phyloP scores from a whole-genome alignment of 2,329 filamentous ascomycete genomes.

The Penicillium sp. region DNA sequence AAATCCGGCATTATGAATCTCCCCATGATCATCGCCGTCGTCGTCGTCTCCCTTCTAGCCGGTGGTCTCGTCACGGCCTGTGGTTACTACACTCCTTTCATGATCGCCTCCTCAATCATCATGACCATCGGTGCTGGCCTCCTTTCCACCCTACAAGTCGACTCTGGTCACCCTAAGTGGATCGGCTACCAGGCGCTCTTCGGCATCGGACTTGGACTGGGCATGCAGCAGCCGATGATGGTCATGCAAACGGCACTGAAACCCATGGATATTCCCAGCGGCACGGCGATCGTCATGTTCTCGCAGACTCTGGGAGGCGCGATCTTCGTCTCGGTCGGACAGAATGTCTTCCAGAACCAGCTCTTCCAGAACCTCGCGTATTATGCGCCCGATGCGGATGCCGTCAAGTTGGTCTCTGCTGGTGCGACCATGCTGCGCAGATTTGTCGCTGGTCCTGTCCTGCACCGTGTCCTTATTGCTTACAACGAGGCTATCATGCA shows the following conservation, averaged over 20 bases:
- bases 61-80: constrained; percentile 35
- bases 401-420: constrained; percentile 32
- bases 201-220: constrained; percentile 42
- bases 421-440: constrained; percentile 45
- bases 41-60: constrained; percentile 36
- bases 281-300: constrained; percentile 42
- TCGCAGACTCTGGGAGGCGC: constrained; percentile 43
- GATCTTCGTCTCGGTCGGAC: constrained; percentile 41
- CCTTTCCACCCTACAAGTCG: constrained; percentile 38
- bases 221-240: constrained; percentile 42
- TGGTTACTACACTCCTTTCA: constrained; percentile 48
- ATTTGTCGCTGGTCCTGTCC: constrained; percentile 28
- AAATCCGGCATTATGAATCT: constrained; percentile 46
- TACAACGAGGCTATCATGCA: constrained; percentile 45
- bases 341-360: constrained; percentile 46
- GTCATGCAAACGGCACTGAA: constrained; percentile 40
- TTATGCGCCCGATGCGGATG: constrained; percentile 32
- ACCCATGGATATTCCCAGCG: constrained; percentile 38
- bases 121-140: constrained; percentile 41
- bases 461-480: constrained; percentile 37
- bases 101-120: constrained; percentile 38
- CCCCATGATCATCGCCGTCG: constrained; percentile 37
- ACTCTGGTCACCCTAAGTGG: constrained; percentile 39
- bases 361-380: constrained; percentile 31
- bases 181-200: constrained; percentile 46